Percentiles rank a stretch among this genome's conserved stretches.
phyloP scores from a whole-genome alignment of 371 early-diverging fungal species.

The Mucor piriformis region DNA sequence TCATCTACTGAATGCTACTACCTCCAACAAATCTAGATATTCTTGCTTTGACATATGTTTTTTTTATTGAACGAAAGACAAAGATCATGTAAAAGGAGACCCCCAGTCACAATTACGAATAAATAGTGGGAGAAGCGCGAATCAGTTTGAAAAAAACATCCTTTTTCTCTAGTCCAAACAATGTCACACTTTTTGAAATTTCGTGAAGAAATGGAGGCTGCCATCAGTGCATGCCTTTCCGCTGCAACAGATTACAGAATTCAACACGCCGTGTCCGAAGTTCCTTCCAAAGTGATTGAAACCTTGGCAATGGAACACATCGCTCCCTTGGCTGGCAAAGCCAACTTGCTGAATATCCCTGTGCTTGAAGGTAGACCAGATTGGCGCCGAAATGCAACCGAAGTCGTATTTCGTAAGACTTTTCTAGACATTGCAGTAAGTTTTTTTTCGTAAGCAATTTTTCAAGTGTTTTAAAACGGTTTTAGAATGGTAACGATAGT shows the following conservation, averaged over 20 bases:
- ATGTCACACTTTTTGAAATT: conserved; percentile 31
- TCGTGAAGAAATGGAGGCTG: conserved; percentile 13
- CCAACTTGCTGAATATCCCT: conserved; percentile 19
- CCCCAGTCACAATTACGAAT: too few relatives aligned
- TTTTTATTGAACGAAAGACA: neutral
- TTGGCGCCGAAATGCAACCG: conserved; percentile 48
- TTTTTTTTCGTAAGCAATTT: neutral
- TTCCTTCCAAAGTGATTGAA: conserved; percentile 18
- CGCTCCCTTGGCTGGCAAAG: conserved; percentile 26
- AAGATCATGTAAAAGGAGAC: neutral
- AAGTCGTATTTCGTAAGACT: conserved; percentile 35
- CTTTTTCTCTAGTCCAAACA: neutral
- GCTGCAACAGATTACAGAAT: conserved; percentile 7
- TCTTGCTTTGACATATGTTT: neutral
- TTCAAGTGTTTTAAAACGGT: neutral
- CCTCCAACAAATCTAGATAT: neutral
- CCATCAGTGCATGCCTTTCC: conserved; percentile 17
- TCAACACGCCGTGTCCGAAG: conserved; percentile 1
- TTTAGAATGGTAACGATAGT: neutral
- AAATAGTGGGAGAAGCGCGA: neutral
- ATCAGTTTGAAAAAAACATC: neutral
- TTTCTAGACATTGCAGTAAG: conserved; percentile 37
- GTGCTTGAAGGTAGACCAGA: conserved; percentile 26
- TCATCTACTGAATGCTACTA: neutral
- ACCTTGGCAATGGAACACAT: conserved; percentile 22